Base-by-base conservation (phyloP, 495 filamentous ascomycete species). In the Penicillium pancosmium region DNA sequence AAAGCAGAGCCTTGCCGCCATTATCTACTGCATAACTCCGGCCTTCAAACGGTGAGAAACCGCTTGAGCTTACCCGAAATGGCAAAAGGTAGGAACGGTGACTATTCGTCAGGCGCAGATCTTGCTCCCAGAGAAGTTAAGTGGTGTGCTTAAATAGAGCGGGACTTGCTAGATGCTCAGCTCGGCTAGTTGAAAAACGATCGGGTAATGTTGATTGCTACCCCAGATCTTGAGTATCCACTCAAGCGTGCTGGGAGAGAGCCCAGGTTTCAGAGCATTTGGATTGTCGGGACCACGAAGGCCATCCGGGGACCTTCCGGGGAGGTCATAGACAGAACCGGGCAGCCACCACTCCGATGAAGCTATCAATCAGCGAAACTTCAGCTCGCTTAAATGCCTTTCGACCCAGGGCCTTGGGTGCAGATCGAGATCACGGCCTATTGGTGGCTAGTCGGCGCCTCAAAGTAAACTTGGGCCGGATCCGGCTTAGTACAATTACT, bases 371-470 rank as follows among this genome's bases (percentile, higher is more conserved):
- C 46, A 21, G 46, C 23, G 6, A 27, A 48, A n/a, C 8, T 27
- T 48, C 46, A 48, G 46, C 46, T 48, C 46, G 46, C 46, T 48
- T 48, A 48, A 48, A 48, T 23, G 46, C 18, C 15, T 25, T 12
- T 13, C 9, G 21, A 27, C 15, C 46, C 46, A 27, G 3, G 2
- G 10, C 46, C 16, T 19, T 44, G 41, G 41, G 41, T 44, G 41
- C 16, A 19, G 41, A n/a, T 19, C n/a, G 16, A 44, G 16, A 44
- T 44, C 7, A 4, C n/a, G n/a, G 15, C 16, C 7, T 19, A 44
- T 44, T 44, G 41, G 46, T 48, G 46, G 46, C 46, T 48, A 25
- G 23, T 48, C 23, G 46, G 21, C 46, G 46, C 46, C 46, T 48
- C 19, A 0, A 12, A 48, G 23, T 11, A 23, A 19, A 5, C 4